phyloP scores from a whole-genome alignment of 2,329 filamentous ascomycete species.

The Coleophoma eucalyptorum region DNA sequence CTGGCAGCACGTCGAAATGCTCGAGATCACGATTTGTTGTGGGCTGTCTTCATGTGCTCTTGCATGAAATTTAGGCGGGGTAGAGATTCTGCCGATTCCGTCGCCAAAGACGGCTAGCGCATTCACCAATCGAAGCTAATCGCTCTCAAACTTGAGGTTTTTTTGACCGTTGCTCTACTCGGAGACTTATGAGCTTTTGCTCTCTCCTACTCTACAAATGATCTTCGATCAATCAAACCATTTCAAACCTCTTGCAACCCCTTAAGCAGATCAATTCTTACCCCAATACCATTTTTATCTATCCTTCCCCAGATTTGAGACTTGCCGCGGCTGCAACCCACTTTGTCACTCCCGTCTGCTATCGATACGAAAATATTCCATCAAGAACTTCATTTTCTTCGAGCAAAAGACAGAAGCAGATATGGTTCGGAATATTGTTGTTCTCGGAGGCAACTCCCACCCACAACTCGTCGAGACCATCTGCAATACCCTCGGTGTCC shows the following conservation, averaged over 20 bases:
- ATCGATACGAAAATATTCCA: conserved; percentile 7
- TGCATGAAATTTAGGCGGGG: not conserved
- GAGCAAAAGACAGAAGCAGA: conserved; percentile 1
- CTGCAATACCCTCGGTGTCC: conserved; percentile 83
- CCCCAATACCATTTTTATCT: not conserved
- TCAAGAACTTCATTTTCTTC: conserved; percentile 2
- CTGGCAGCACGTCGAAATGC: no score
- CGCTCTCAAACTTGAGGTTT: not conserved
- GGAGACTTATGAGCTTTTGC: not conserved
- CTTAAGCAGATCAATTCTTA: not conserved
- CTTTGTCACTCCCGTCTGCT: conserved; percentile 19
- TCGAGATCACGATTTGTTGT: not conserved
- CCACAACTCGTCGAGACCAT: conserved; percentile 82
- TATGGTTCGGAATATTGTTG: conserved; percentile 94
- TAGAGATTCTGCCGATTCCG: not conserved
- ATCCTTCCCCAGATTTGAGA: not conserved
- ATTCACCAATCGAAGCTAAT: no score
- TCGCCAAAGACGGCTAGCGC: not conserved
- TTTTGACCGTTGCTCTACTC: not conserved
- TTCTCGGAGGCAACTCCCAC: conserved; percentile 91
- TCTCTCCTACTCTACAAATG: not conserved
- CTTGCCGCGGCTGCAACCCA: conserved; percentile 13
- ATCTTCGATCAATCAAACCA: not conserved
- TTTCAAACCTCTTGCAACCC: not conserved
- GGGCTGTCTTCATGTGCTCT: not conserved